Base-by-base conservation (phyloP, 148 eudicot species). In the Polygonum aviculare region DNA sequence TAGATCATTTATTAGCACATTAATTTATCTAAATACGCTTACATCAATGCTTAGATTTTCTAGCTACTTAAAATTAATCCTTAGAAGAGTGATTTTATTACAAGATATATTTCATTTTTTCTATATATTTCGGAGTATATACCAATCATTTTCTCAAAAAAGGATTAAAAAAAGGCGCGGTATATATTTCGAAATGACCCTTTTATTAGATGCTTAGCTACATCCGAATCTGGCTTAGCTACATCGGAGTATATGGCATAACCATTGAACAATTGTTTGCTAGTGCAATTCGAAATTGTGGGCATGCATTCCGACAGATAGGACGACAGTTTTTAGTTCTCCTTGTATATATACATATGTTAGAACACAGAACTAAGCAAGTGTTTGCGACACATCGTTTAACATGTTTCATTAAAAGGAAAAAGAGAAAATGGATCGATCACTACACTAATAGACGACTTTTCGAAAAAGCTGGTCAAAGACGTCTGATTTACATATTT, bases 391-490 rank as follows among this genome's bases (percentile, higher is more conserved):
- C 45, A 41, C 47, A 44, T 7, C 10, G 15, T 4, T 50, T 50
- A 50, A 50, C 55, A 50, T 57, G 63, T 21, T 57, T 57, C 31
- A 21, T 57, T 57, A 1, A 62, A 62, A 26, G 31, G 10, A 55
- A 31, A 26, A 31, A 36, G 40, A 33, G 12, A 12, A 19, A 48
- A 51, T n/a, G 0, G 41, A 63, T 63, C 70, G 70, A 63, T 63
- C 70, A 54, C 60, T 21, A 62, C 18, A 62, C 18, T 44, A 65
- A 54, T 60, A 65, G 71, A 44, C 41, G 71, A 44, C 41, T 65
- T 65, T 36, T 33, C 8, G 10, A 19, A 67, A 67, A 67, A 67
- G 72, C 44, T 67, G 72, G 72, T 67, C 72, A 67, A 67, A 65
- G 36, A 26, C 15, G 72, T 38, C 44, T 67, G 72, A 67, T 36